A percentile compares a stretch with the other conserved stretches of the same genome.
These are phyloP conservation scores for Linum tenue DNA, from an alignment of 345 rosid species.

Conservation along the genomic window DNA sequence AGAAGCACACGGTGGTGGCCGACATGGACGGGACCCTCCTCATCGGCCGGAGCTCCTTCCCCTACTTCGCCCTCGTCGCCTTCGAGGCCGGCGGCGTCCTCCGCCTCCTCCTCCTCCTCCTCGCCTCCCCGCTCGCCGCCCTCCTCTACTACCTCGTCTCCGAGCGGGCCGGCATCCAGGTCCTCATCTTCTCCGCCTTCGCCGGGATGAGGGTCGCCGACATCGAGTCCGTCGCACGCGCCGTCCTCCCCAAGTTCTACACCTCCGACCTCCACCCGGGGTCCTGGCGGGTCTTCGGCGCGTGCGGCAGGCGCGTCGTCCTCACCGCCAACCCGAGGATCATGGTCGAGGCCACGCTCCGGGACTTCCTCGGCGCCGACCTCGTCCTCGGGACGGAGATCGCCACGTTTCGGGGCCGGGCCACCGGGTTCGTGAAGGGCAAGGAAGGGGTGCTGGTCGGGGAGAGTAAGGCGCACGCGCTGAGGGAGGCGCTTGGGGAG, in stretches of 20 bases:
- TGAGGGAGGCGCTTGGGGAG: conserved; percentile 31
- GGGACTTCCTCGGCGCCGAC: conserved; percentile 52
- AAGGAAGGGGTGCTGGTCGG: conserved; percentile 43
- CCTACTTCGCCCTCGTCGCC: conserved; percentile 63
- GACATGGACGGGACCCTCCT: conserved; percentile 74
- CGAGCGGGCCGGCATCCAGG: conserved; percentile 45
- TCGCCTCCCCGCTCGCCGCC: conserved; percentile 48
- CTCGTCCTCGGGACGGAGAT: conserved; percentile 63
- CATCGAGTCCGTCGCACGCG: conserved; percentile 60
- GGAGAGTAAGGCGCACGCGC: conserved; percentile 35
- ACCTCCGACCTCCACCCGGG: conserved; percentile 53
- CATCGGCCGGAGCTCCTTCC: conserved; percentile 39
- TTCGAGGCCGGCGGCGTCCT: conserved; percentile 64
- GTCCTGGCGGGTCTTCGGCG: conserved; percentile 54
- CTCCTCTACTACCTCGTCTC: conserved; percentile 48
- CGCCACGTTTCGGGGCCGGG: conserved; percentile 38
- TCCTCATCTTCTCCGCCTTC: conserved; percentile 43
- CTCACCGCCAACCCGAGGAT: conserved; percentile 64
- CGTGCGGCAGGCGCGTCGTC: conserved; percentile 44
- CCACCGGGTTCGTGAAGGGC: conserved; percentile 49
- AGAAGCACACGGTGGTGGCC: conserved; percentile 50
- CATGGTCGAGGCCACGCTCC: conserved; percentile 68
- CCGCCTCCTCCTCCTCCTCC: conserved; percentile 53
- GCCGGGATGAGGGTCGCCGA: conserved; percentile 44
- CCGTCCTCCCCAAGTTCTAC: conserved; percentile 66